Evolutionary conservation across 352 stramenopile species (phyloP).

Genomic region (Aphanomyces cochlioides): DNA sequence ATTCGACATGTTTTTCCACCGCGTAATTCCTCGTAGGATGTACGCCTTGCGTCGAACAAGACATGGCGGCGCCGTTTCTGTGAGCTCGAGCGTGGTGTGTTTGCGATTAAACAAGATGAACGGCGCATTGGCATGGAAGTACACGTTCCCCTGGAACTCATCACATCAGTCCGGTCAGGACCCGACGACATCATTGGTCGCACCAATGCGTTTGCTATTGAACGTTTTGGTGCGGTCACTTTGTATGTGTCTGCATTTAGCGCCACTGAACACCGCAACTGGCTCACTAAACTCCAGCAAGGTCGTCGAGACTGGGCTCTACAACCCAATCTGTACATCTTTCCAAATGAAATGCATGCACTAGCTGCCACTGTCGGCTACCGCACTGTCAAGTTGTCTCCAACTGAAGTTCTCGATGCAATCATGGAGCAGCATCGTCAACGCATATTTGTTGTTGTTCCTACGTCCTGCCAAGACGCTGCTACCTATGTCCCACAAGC

Average conservation of each 20-base stretch:
- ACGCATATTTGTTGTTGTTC: conserved; percentile 14
- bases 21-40: conserved; percentile 1
- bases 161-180: not conserved
- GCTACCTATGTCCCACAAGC: conserved; percentile 7
- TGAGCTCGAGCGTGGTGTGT: conserved; percentile 7
- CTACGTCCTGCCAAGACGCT: conserved; percentile 7
- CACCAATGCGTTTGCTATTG: conserved; percentile 16
- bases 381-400: not conserved
- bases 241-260: conserved; percentile 24
- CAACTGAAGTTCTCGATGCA: conserved; percentile 13
- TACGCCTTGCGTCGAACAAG: not conserved
- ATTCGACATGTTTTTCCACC: not conserved
- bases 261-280: conserved; percentile 6
- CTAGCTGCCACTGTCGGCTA: conserved; percentile 12
- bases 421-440: conserved; percentile 12
- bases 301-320: not conserved
- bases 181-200: conserved; percentile 3
- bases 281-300: conserved; percentile 4
- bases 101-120: conserved; percentile 19
- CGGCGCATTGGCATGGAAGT: conserved; percentile 7
- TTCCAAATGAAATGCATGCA: conserved; percentile 4
- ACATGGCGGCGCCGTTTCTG: conserved; percentile 21
- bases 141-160: conserved; percentile 14
- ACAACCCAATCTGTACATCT: not conserved
- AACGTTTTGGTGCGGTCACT: conserved; percentile 18